Evolutionary conservation across 768 basidiomycete genomes (phyloP), one percentile per base, ranked within the genome.

Genomic region (Asterophora parasitica): DNA sequence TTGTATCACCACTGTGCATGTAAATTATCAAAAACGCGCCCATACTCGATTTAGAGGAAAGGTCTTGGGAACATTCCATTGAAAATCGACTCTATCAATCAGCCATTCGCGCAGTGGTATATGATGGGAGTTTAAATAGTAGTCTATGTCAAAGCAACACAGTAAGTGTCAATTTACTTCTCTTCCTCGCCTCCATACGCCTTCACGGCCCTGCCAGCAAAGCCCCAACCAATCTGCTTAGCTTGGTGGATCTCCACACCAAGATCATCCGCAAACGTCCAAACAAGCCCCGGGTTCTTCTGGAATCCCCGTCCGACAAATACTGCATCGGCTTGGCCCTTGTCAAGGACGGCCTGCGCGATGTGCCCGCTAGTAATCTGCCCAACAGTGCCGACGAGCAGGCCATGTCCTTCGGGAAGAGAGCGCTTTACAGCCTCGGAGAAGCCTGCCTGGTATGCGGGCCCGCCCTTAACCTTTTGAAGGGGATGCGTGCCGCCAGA

Each of bases 271-370:
- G 81, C 80, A 56, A 79, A 80, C 8, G 66, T 56, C 72, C 73
- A 74, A 3, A 76, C 74, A 2, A 63, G 53, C 0, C 73, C 76
- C 0, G 82, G 83, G 54, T 85, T 77, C 66, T 78, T 79, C 62
- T 76, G 74, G 68, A 85, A 83, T 43, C 71, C 68, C 33, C 78
- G 61, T 16, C 77, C 79, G 10, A 78, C 70, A 38, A 75, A 51
- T 4, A 86, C 64, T 3, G 78, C 76, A 55, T 91, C 86, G 1
- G 82, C 80, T 46, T 77, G 65, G 4, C 72, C 81, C 11, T 73
- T 61, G 44, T 82, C 74, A 3, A 89, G 61, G 15, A 85, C 69
- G 9, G 68, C 68, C 58, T 85, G 77, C 0, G 83, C 82, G 26
- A 79, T 66, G n/a, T 67, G 62, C 1, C 78, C 78, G 12, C 69